Conservation (phyloP, 441 rosid genomes). For the Lepidium campestre region DNA sequence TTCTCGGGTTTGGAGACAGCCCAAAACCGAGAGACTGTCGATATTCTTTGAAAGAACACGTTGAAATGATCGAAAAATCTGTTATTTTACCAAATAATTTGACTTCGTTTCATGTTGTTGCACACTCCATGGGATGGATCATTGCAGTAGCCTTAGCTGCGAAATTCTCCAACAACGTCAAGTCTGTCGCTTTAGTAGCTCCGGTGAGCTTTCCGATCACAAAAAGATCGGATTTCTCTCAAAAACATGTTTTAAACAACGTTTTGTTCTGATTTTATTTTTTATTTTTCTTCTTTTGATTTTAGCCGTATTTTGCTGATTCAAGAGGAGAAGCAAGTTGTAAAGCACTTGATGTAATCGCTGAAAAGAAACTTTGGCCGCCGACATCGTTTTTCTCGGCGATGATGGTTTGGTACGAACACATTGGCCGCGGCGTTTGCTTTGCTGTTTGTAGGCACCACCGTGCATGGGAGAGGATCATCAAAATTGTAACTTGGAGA, state of each 20-base stretch:
- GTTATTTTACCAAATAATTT: slow-evolving; percentile 44
- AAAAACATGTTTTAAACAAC: background rate
- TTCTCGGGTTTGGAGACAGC: slow-evolving; percentile 77
- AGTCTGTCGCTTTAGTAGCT: slow-evolving; percentile 64
- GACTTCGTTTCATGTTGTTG: slow-evolving; percentile 66
- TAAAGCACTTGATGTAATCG: slow-evolving; percentile 43
- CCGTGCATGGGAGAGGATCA: slow-evolving; percentile 60
- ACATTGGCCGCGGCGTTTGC: slow-evolving; percentile 64
- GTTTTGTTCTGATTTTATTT: background rate
- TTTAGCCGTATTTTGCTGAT: slow-evolving; percentile 54
- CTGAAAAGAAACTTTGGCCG: slow-evolving; percentile 77
- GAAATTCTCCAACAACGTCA: slow-evolving; percentile 39
- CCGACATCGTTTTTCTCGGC: slow-evolving; percentile 53
- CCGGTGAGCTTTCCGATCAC: slow-evolving; percentile 40
- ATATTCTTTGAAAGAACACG: slow-evolving; percentile 61
- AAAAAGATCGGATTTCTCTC: background rate
- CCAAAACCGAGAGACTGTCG: slow-evolving; percentile 63
- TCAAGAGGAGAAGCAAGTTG: slow-evolving; percentile 38
- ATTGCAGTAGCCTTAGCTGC: slow-evolving; percentile 65
- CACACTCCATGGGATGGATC: slow-evolving; percentile 86
- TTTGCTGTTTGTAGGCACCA: slow-evolving; percentile 58
- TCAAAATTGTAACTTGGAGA: slow-evolving; percentile 50
- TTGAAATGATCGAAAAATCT: slow-evolving; percentile 65
- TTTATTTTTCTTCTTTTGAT: background rate
- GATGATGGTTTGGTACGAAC: slow-evolving; percentile 85